Percentiles rank a stretch among this genome's conserved stretches.
Conservation (phyloP, 108 stramenopile species). For the Nitzschia sp. region DNA sequence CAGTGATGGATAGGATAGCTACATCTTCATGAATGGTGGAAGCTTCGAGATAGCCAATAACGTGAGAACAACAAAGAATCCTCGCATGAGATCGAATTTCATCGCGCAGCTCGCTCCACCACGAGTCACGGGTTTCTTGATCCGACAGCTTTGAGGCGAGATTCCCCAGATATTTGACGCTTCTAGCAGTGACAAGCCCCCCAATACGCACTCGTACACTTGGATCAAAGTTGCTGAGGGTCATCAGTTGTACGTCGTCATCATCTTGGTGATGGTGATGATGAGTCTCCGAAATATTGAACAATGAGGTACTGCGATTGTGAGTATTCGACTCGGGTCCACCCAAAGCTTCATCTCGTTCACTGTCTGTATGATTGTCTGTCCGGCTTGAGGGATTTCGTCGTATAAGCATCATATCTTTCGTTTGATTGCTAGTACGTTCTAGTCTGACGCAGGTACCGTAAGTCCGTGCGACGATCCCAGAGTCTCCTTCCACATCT, state of each 20-base stretch:
- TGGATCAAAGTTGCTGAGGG: slow-evolving; percentile 85
- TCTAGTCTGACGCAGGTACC: slow-evolving; percentile 92
- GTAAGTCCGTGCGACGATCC: slow-evolving; percentile 93
- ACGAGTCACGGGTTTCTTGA: slow-evolving; percentile 94
- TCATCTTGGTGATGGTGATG: slow-evolving; percentile 37
- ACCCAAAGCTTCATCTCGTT: slow-evolving; percentile 22
- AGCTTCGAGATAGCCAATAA: slow-evolving; percentile 92
- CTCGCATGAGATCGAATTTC: slow-evolving; percentile 93
- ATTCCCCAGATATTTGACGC: slow-evolving; percentile 95
- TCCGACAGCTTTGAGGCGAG: slow-evolving; percentile 83
- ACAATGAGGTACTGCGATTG: slow-evolving; percentile 1
- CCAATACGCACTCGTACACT: slow-evolving; percentile 88
- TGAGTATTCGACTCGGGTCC: not conserved
- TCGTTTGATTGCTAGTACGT: slow-evolving; percentile 24
- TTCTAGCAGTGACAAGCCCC: slow-evolving; percentile 90
- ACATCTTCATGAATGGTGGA: slow-evolving; percentile 97
- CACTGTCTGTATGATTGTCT: slow-evolving; percentile 25
- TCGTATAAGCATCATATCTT: not conserved
- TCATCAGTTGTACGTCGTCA: slow-evolving; percentile 88
- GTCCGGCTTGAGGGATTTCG: not conserved
- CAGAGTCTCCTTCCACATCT: slow-evolving; percentile 97
- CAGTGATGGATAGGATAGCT: slow-evolving; percentile 89
- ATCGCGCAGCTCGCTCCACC: slow-evolving; percentile 97
- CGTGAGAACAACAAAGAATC: slow-evolving; percentile 90
- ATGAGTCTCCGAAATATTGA: slow-evolving; percentile 4